These are phyloP conservation scores for Paxillus rubicundulus DNA, from an alignment of 768 basidiomycete genomes.

Conservation along the genomic window DNA sequence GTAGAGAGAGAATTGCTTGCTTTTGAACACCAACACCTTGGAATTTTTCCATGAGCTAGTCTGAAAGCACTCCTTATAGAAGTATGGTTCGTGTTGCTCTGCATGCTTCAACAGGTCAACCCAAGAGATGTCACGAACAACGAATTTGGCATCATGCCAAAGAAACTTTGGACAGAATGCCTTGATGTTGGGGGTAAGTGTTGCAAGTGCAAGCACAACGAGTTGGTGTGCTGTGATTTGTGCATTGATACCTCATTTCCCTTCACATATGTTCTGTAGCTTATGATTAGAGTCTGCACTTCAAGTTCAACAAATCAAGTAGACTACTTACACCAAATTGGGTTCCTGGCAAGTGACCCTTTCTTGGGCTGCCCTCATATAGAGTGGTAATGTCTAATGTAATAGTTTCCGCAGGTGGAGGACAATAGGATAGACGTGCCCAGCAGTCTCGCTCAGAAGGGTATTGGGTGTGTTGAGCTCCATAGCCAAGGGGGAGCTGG, in stretches of 20 bases:
- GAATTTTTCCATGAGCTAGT: neutral
- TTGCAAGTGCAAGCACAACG: neutral
- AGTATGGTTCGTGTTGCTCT: neutral
- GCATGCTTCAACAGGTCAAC: constrained; percentile 1
- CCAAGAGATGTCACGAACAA: constrained; percentile 4
- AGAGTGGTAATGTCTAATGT: neutral
- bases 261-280: neutral
- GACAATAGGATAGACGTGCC: neutral
- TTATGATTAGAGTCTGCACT: too few species aligned
- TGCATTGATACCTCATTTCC: neutral
- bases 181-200: neutral
- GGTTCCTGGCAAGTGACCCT: neutral
- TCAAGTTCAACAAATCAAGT: too few species aligned
- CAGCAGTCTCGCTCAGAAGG: too few species aligned
- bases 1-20: constrained; percentile 1
- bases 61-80: constrained; percentile 5
- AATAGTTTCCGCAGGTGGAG: neutral
- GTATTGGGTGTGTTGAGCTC: too few species aligned
- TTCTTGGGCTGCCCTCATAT: neutral
- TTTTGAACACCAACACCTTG: constrained; percentile 2
- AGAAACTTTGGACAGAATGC: neutral
- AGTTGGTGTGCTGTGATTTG: neutral
- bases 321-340: neutral
- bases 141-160: constrained; percentile 5
- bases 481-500: too few species aligned